Base-by-base conservation (phyloP, 345 rosid genomes). In the Populus davidiana region DNA sequence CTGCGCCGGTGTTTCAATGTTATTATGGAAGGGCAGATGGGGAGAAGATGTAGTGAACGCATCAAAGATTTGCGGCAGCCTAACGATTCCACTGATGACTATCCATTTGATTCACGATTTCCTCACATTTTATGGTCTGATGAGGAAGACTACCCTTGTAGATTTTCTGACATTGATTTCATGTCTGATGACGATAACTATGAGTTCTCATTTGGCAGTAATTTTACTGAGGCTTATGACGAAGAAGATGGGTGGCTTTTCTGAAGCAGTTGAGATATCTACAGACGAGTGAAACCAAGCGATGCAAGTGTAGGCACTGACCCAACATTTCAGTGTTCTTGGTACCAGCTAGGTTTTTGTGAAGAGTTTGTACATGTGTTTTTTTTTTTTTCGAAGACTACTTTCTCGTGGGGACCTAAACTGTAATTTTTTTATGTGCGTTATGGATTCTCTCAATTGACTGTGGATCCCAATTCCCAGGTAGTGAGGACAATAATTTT, bases 1-100 rank as follows among this genome's bases (percentile, higher is more conserved):
- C 71, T 93, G 72, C 89, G 94, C 44, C 87, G 80, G 61, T 92
- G 94, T 84, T 87, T 83, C 82, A 86, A 90, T 54, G 49, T 93
- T 31, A 50, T 29, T 25, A 74, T 89, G 62, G 81, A 49, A 23
- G 87, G 88, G 64, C 72, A 84, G 56, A 73, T 90, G 83, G 86
- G 81, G 85, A 86, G 78, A 77, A 79, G 78, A 64, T 90, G 94
- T 79, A 62, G 41, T 0, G 87, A 86, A 79, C 74, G 27, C 65
- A 83, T 91, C 62, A 87, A 83, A 82, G 83, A 75, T 82, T 73
- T 89, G 49, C 81, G 84, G 61, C 65, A 43, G 18, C 98, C 98
- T 18, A 0, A 68, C 73, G 93, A 93, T 77, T 69, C 90, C 1
- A 80, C 86, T 12, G 70, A 56, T 73, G 93, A 82, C 73, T 88